Conservation (phyloP, 148 eudicot species). For the Cornus kousa region DNA sequence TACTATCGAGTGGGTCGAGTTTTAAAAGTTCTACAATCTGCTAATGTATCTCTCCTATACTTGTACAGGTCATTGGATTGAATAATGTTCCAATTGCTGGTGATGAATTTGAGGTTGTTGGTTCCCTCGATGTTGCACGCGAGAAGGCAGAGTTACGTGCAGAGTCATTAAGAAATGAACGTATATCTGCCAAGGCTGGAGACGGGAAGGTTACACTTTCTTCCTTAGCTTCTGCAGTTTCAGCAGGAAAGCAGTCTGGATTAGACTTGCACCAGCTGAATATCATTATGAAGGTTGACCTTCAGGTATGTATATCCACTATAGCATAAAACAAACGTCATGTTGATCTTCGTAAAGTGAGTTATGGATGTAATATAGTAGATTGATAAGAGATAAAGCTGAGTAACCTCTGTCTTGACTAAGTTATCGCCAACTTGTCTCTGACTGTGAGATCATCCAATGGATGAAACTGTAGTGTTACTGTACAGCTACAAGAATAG, state of each 20-base stretch:
- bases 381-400: background rate
- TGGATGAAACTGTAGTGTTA: background rate
- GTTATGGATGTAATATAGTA: background rate
- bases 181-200: slow-evolving; percentile 78
- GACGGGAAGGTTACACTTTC: slow-evolving; percentile 88
- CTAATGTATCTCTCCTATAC: background rate
- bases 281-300: slow-evolving; percentile 86
- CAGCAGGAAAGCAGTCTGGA: slow-evolving; percentile 62
- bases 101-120: slow-evolving; percentile 90
- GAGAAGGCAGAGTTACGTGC: slow-evolving; percentile 76
- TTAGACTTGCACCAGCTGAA: slow-evolving; percentile 91
- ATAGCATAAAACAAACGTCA: background rate
- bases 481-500: background rate
- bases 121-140: slow-evolving; percentile 80
- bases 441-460: background rate
- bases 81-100: slow-evolving; percentile 94
- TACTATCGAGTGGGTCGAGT: too few relatives aligned
- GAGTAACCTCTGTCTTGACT: background rate
- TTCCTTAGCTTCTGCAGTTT: slow-evolving; percentile 86
- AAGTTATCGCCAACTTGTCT: background rate
- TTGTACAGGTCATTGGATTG: slow-evolving; percentile 76
- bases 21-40: background rate
- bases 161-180: slow-evolving; percentile 58
- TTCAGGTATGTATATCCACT: slow-evolving; percentile 52
- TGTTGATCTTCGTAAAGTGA: background rate